Evolutionary conservation across 1,284 basidiomycete species (phyloP).

Genomic region (Trichosporon sp.): DNA sequence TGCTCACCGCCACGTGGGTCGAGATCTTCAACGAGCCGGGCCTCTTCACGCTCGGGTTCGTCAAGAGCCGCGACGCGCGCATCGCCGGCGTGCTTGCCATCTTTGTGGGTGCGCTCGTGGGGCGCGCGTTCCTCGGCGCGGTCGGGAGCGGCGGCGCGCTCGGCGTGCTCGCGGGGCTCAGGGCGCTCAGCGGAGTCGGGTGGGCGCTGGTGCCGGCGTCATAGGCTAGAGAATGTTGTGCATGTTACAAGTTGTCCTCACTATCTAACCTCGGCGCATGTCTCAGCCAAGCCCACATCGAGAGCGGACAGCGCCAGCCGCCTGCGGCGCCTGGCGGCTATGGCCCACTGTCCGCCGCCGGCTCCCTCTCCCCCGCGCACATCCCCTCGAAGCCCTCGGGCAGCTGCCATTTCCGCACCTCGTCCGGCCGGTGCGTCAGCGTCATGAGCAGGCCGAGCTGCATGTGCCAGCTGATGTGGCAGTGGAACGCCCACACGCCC

Average conservation of each 20-base stretch:
- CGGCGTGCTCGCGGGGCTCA: neutral
- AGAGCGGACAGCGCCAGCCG: too few species aligned
- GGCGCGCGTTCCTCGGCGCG: constrained; percentile 55
- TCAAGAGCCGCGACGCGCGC: constrained; percentile 67
- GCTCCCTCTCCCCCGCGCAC: neutral
- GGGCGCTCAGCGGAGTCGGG: neutral
- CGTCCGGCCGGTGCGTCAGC: constrained; percentile 16
- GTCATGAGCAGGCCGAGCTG: constrained; percentile 16
- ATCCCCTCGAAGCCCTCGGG: constrained; percentile 8
- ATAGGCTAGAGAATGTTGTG: neutral
- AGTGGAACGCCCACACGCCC: constrained; percentile 31
- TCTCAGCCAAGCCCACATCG: too few species aligned
- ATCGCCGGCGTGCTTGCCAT: constrained; percentile 62
- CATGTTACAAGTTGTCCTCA: neutral
- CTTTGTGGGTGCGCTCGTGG: constrained; percentile 70
- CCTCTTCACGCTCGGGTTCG: constrained; percentile 56
- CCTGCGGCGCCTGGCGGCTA: too few species aligned
- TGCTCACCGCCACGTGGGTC: constrained; percentile 77
- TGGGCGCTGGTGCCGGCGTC: neutral
- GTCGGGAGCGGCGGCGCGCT: neutral
- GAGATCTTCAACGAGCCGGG: constrained; percentile 75
- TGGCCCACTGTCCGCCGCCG: neutral
- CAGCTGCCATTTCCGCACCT: constrained; percentile 7
- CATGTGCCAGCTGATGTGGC: constrained; percentile 34
- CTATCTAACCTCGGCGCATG: too few species aligned